A percentile compares a stretch with the other conserved stretches of the same genome.
These are phyloP conservation scores for Ricinus communis DNA, from an alignment of 345 rosid species.

Conservation along the genomic window DNA sequence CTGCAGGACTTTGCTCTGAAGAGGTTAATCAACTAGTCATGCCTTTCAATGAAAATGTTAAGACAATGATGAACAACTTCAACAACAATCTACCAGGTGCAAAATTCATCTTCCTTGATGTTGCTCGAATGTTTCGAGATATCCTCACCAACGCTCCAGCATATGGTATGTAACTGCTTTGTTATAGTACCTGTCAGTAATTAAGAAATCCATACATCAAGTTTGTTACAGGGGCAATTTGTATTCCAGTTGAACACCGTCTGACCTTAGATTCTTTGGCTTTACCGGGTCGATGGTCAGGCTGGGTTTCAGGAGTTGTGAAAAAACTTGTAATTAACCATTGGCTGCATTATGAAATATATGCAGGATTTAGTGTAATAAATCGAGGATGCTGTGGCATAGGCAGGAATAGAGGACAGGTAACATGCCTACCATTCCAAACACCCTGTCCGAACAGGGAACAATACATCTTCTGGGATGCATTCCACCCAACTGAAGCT, in stretches of 20 bases:
- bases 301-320: too few species aligned
- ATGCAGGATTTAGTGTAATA: conserved; percentile 64
- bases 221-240: background rate
- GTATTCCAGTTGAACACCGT: too few species aligned
- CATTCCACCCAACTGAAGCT: conserved; percentile 94
- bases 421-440: conserved; percentile 90
- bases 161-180: conserved; percentile 47
- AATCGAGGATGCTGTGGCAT: conserved; percentile 91
- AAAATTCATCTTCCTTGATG: conserved; percentile 58
- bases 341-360: background rate
- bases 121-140: conserved; percentile 60
- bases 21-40: conserved; percentile 71
- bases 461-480: conserved; percentile 88
- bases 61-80: conserved; percentile 68
- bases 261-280: too few species aligned
- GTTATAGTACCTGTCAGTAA: background rate
- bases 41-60: conserved; percentile 80
- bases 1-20: conserved; percentile 65
- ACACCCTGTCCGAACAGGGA: conserved; percentile 77
- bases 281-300: too few species aligned
- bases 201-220: too few species aligned
- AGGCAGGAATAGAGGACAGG: conserved; percentile 83
- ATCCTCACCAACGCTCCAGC: conserved; percentile 44
- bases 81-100: conserved; percentile 63
- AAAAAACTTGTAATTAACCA: background rate